phyloP scores from a whole-genome alignment of 2,329 filamentous ascomycete species.

The Boeremia exigua region DNA sequence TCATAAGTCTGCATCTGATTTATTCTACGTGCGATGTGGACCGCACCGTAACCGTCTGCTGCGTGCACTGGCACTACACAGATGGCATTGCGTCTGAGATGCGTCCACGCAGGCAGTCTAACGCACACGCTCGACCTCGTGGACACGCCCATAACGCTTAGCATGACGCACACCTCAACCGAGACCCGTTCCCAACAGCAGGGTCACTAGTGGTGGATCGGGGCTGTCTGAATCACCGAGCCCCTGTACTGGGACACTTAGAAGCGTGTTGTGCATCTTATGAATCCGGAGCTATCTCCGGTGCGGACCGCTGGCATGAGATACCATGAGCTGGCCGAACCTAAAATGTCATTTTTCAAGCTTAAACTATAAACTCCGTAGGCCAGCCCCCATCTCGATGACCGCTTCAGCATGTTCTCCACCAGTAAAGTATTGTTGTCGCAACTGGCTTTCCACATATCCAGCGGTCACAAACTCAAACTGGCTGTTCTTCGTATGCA shows the following conservation, averaged over 20 bases:
- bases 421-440: not conserved
- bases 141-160: slow-evolving; percentile 4
- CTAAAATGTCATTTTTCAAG: slow-evolving; percentile 3
- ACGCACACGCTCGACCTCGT: slow-evolving; percentile 1
- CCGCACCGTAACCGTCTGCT: not conserved
- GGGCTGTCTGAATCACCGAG: slow-evolving; percentile 13
- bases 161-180: slow-evolving; percentile 7
- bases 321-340: slow-evolving; percentile 2
- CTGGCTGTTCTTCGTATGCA: not conserved
- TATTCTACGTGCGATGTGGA: not conserved
- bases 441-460: not conserved
- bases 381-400: not conserved
- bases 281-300: slow-evolving; percentile 28
- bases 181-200: slow-evolving; percentile 8
- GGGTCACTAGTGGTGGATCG: slow-evolving; percentile 11
- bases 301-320: slow-evolving; percentile 18
- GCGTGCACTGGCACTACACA: not conserved
- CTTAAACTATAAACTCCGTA: slow-evolving; percentile 9
- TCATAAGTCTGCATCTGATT: not conserved
- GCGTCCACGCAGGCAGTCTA: slow-evolving; percentile 10
- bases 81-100: slow-evolving; percentile 1
- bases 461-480: not conserved
- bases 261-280: slow-evolving; percentile 14
- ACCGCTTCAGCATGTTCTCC: not conserved
- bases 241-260: slow-evolving; percentile 19